These are phyloP conservation scores for Nicotiana tabacum DNA, from an alignment of 257 asterid genomes.

Conservation along the genomic window DNA sequence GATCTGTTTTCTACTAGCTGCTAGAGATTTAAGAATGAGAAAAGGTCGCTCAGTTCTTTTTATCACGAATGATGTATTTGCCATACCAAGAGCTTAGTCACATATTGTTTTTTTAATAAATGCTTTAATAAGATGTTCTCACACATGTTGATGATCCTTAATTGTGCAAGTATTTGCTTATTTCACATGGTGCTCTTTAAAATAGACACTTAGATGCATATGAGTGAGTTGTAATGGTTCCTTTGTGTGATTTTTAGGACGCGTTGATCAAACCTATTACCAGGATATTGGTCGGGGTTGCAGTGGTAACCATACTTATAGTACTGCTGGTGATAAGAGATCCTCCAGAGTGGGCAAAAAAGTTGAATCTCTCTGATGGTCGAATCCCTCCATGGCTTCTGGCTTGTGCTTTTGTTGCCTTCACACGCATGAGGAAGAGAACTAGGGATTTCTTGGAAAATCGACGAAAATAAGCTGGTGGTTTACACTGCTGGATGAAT, in stretches of 20 bases:
- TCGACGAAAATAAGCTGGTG: constrained; percentile 5
- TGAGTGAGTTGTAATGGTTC: not conserved
- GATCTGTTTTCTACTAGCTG: not conserved
- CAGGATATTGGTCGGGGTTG: constrained; percentile 16
- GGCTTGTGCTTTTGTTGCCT: constrained; percentile 18
- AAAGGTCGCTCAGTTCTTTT: not conserved
- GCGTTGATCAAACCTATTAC: constrained; percentile 18
- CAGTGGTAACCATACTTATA: not conserved
- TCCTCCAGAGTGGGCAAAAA: constrained; percentile 20
- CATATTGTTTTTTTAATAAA: not conserved
- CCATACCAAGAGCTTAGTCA: not conserved
- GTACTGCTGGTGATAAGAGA: constrained; percentile 10
- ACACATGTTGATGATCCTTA: not conserved
- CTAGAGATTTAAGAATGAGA: not conserved
- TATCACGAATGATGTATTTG: not conserved
- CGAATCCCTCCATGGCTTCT: constrained; percentile 22
- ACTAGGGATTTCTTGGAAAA: constrained; percentile 13
- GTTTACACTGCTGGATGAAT: not conserved
- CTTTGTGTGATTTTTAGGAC: constrained; percentile 7
- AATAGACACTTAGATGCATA: not conserved
- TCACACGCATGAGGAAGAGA: constrained; percentile 24
- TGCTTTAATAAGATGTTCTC: not conserved
- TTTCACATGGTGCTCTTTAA: not conserved
- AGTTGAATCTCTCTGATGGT: constrained; percentile 21
- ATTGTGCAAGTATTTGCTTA: not conserved